Evolutionary conservation across 2,329 filamentous ascomycete genomes (phyloP).

Genomic region (Lanzia echinophila): DNA sequence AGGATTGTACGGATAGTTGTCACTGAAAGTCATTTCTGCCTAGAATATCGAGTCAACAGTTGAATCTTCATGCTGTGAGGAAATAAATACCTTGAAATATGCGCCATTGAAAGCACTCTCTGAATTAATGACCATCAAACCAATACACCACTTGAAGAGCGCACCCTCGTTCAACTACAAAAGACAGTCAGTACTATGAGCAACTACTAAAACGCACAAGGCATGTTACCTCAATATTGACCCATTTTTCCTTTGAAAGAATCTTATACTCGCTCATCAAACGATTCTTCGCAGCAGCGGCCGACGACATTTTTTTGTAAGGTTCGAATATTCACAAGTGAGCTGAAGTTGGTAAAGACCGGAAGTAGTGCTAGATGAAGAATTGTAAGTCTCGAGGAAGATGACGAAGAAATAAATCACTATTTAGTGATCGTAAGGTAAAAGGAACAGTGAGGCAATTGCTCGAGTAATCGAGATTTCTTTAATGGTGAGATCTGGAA

Average conservation of each 20-base stretch:
- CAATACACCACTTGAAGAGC: slow-evolving; percentile 83
- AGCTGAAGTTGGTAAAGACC: background rate
- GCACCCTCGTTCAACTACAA: slow-evolving; percentile 59
- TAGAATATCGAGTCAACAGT: slow-evolving; percentile 28
- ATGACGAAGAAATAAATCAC: background rate
- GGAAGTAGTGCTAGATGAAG: background rate
- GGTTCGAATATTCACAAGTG: background rate
- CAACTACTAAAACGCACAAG: background rate
- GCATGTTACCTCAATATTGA: slow-evolving; percentile 70
- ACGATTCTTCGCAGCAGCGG: slow-evolving; percentile 61
- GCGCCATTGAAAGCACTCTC: slow-evolving; percentile 89
- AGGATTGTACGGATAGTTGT: slow-evolving; percentile 83
- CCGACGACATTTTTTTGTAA: slow-evolving; percentile 13
- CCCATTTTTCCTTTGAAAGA: slow-evolving; percentile 86
- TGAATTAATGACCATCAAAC: slow-evolving; percentile 85
- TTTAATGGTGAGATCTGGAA: background rate
- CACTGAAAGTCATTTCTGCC: slow-evolving; percentile 79
- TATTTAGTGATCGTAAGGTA: background rate
- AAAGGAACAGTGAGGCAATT: background rate
- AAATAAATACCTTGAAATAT: slow-evolving; percentile 63
- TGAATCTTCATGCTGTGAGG: background rate
- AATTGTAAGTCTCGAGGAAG: no score
- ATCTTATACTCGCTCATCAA: slow-evolving; percentile 83
- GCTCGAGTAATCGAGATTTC: background rate
- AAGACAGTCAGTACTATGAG: slow-evolving; percentile 11